Conservation (phyloP, 2,329 filamentous ascomycete genomes). For the Juglanconis sp. region DNA sequence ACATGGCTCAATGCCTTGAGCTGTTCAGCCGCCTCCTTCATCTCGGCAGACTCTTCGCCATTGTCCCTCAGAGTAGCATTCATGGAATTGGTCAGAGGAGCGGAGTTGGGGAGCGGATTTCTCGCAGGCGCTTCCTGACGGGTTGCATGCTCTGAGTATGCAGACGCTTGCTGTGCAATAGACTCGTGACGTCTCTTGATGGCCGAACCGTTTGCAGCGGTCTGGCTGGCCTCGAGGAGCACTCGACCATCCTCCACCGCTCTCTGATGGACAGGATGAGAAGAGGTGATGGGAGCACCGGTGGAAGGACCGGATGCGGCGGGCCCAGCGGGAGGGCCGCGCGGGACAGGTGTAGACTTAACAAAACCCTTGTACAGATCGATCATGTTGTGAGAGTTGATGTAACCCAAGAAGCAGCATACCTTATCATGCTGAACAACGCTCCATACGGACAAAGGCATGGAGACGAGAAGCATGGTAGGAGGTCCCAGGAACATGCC, state of each 20-base stretch:
- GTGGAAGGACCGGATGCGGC: not conserved
- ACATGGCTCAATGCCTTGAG: constrained; percentile 64
- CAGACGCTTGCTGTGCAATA: constrained; percentile 18
- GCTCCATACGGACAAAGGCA: constrained; percentile 62
- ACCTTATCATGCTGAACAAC: constrained; percentile 65
- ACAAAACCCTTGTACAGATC: constrained; percentile 60
- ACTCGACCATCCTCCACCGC: constrained; percentile 54
- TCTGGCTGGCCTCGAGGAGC: constrained; percentile 51
- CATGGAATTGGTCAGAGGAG: constrained; percentile 4
- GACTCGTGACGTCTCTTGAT: constrained; percentile 17
- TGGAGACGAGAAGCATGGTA: constrained; percentile 64
- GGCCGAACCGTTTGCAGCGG: constrained; percentile 36
- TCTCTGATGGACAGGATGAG: constrained; percentile 1
- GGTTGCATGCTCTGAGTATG: constrained; percentile 21
- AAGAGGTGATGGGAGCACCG: not conserved
- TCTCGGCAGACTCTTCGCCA: constrained; percentile 63
- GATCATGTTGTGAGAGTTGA: constrained; percentile 66
- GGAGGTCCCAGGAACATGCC: constrained; percentile 67
- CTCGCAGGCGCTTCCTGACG: constrained; percentile 20
- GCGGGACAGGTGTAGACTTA: constrained; percentile 37
- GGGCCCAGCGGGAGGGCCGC: not conserved
- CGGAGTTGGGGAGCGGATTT: constrained; percentile 16
- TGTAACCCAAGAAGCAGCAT: constrained; percentile 62
- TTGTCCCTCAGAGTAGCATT: constrained; percentile 37
- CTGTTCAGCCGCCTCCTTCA: constrained; percentile 66